These are phyloP conservation scores for Papilionanthe hybrid DNA, from an alignment of 116 monocot genomes.

Conservation along the genomic window DNA sequence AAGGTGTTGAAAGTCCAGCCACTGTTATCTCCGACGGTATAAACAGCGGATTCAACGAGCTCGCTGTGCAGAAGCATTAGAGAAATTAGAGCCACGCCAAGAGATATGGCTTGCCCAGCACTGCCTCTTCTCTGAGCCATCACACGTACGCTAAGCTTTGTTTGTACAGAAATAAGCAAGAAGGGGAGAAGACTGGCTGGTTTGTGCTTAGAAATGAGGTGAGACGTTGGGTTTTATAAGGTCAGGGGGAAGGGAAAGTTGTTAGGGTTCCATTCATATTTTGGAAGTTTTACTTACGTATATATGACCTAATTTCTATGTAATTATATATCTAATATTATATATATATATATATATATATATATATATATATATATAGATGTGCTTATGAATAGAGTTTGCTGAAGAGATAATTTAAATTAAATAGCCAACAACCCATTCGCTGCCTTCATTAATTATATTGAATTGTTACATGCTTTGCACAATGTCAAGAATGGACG, in stretches of 20 bases:
- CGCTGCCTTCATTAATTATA: neutral
- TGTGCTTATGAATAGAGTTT: no score
- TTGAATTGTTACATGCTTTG: neutral
- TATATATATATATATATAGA: no score
- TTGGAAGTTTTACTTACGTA: no score
- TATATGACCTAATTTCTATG: no score
- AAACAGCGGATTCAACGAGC: constrained; percentile 28
- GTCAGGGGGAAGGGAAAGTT: neutral
- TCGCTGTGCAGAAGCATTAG: constrained; percentile 15
- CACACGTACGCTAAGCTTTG: neutral
- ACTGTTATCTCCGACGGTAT: constrained; percentile 34
- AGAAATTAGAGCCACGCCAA: constrained; percentile 11
- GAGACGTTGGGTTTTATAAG: neutral
- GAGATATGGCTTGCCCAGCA: constrained; percentile 15
- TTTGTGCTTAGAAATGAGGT: neutral
- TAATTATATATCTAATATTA: no score
- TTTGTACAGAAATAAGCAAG: neutral
- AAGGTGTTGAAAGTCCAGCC: constrained; percentile 57
- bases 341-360: no score
- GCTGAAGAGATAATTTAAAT: no score
- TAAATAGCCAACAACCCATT: neutral
- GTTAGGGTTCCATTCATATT: no score
- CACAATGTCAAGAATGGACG: neutral
- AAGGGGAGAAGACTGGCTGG: neutral
- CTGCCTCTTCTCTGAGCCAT: constrained; percentile 51